A percentile compares a stretch with the other conserved stretches of the same genome.
These are phyloP conservation scores for Pulveroboletus sp. DNA, from an alignment of 1,284 basidiomycete species.

Conservation along the genomic window DNA sequence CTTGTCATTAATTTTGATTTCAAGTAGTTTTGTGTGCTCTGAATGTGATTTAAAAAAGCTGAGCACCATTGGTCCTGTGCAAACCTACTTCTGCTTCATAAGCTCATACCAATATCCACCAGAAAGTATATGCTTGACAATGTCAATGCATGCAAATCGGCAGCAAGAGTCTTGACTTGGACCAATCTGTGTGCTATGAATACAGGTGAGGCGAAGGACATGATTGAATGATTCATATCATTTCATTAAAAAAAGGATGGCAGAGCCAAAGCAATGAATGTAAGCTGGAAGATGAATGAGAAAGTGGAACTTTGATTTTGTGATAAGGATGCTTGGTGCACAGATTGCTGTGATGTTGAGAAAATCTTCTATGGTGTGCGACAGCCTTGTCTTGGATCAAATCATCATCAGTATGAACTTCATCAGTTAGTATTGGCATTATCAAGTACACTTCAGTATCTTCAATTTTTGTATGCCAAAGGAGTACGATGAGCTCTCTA, in stretches of 20 bases:
- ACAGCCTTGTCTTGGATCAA: too few species aligned
- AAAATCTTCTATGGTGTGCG: not conserved
- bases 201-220: slow-evolving; percentile 7
- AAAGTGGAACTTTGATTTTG: slow-evolving; percentile 17
- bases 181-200: slow-evolving; percentile 16
- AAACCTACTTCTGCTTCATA: too few species aligned
- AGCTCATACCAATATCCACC: slow-evolving; percentile 5
- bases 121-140: slow-evolving; percentile 19
- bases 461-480: slow-evolving; percentile 33
- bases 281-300: slow-evolving; percentile 12
- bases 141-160: slow-evolving; percentile 12
- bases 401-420: too few species aligned
- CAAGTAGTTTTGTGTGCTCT: too few species aligned
- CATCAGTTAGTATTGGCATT: not conserved
- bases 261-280: slow-evolving; percentile 10
- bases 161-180: slow-evolving; percentile 19
- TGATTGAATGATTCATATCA: slow-evolving; percentile 12
- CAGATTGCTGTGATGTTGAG: not conserved
- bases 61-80: too few species aligned
- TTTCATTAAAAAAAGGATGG: slow-evolving; percentile 13
- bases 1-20: too few species aligned
- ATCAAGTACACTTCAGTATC: slow-evolving; percentile 26
- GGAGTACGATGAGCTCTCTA: slow-evolving; percentile 25
- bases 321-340: slow-evolving; percentile 2
- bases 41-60: too few species aligned